Percentiles rank a stretch among this genome's conserved stretches.
These are phyloP conservation scores for Punica granatum DNA, from an alignment of 345 rosid species.

Conservation along the genomic window DNA sequence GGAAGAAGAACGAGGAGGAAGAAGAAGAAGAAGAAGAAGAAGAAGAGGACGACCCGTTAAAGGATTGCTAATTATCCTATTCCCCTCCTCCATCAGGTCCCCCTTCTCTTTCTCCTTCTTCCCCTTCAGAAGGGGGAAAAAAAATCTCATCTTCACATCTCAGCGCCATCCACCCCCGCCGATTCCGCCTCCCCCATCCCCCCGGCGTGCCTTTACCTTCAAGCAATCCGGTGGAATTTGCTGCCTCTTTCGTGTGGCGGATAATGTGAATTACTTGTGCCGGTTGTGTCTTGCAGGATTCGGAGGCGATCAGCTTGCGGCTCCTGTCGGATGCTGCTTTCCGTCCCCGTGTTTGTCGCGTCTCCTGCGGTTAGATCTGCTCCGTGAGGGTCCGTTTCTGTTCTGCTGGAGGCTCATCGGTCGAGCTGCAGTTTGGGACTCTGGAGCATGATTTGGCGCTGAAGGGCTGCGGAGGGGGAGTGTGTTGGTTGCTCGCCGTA, in stretches of 20 bases:
- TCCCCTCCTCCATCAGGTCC: constrained; percentile 5
- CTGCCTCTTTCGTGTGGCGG: not conserved
- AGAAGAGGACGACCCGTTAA: not conserved
- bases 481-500: not conserved
- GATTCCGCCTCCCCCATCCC: not conserved
- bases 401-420: constrained; percentile 14
- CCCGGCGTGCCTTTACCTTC: constrained; percentile 25
- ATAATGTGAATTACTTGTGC: constrained; percentile 14
- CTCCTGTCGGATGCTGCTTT: constrained; percentile 11
- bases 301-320: constrained; percentile 25
- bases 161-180: not conserved
- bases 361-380: constrained; percentile 45
- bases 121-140: not conserved
- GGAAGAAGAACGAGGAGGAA: not conserved
- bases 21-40: not conserved
- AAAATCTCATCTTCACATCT: constrained; percentile 2
- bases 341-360: constrained; percentile 7
- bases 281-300: constrained; percentile 7
- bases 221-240: constrained; percentile 24
- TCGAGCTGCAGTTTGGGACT: constrained; percentile 19
- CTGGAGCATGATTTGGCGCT: constrained; percentile 31
- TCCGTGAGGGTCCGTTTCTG: constrained; percentile 14
- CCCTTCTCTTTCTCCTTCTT: not conserved
- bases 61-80: constrained; percentile 4
- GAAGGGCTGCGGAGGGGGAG: constrained; percentile 15